Evolutionary conservation across 1,139 yeast species (phyloP).

Genomic region (Diutina ranongensis): DNA sequence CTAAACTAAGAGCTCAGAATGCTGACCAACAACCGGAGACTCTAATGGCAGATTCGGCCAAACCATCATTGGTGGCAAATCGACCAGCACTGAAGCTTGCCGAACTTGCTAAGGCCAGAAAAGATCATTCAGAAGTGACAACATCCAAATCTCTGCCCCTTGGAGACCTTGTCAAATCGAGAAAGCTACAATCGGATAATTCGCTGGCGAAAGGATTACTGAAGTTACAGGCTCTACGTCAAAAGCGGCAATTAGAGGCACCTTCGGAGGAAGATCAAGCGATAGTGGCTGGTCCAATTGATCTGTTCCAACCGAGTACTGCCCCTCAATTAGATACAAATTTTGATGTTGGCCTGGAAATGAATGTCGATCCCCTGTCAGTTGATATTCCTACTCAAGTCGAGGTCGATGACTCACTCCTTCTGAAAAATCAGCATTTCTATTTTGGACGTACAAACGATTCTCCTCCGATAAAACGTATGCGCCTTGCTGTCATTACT

Average conservation of each 20-base stretch:
- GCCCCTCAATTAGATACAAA: too few species aligned
- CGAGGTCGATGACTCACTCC: background rate
- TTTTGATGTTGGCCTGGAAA: background rate
- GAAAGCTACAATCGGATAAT: background rate
- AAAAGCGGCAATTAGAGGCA: background rate
- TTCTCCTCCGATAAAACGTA: background rate
- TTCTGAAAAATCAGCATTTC: background rate
- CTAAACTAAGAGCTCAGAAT: constrained; percentile 8
- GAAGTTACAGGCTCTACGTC: background rate
- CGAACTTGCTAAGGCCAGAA: constrained; percentile 33
- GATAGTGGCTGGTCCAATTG: background rate
- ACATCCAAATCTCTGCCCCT: too few species aligned
- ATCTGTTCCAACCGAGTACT: background rate
- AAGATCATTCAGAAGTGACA: background rate
- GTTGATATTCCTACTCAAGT: background rate
- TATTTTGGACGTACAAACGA: background rate
- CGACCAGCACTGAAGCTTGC: constrained; percentile 17
- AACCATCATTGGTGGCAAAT: background rate
- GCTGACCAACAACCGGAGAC: too few species aligned
- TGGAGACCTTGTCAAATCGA: too few species aligned
- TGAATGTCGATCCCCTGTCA: background rate
- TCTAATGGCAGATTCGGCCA: background rate
- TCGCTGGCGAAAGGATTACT: background rate
- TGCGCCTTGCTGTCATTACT: background rate
- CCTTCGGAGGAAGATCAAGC: background rate